Base-by-base conservation (phyloP, 2,329 filamentous ascomycete species). In the Diaporthe capsici region DNA sequence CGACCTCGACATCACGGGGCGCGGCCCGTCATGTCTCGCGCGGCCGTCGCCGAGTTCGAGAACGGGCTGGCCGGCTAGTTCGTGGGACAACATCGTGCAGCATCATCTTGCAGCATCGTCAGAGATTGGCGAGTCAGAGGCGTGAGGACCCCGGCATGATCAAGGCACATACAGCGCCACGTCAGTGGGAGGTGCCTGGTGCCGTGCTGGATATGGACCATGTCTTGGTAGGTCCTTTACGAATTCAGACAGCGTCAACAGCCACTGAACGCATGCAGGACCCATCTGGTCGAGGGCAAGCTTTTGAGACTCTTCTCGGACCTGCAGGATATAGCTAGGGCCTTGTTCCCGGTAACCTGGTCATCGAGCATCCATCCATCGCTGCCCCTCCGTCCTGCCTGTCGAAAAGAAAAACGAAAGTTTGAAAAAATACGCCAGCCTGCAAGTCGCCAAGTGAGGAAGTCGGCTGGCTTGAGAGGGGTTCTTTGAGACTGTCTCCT, bases 81-180 rank as follows among this genome's bases (percentile, higher is more conserved):
- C 10, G 47, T 63, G 22, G 71, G 71, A 47, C 71, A 37, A 10
- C 67, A 57, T 67, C 51, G 67, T 68, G 10, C 63, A 51, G 47
- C 65, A 58, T 34, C 68, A 71, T 71, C 73, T 75, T 57, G 65
- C 73, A 71, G 65, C 53, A 10, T 31, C 53, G 15, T 34, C 15
- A 44, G n/a, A 75, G 65, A 75, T 75, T 71, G 15, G 73, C 65
- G 73, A 63, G 65, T 47, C 55, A 44, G 42, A 58, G 65, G n/a
- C 65, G n/a, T 25, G 13, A 4, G 6, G 22, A 37, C 20, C 28
- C 63, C 31, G 22, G n/a, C 15, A 22, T 22, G n/a, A 1, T 25
- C 63, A n/a, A 68, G 65, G 65, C 47, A 39, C 65, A 12, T 20
- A 39, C 34, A 39, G 13, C 65, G 65, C 65, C 65, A 70, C 65